Evolutionary conservation across 2,329 filamentous ascomycete genomes (phyloP).

Genomic region (Claviceps africana): DNA sequence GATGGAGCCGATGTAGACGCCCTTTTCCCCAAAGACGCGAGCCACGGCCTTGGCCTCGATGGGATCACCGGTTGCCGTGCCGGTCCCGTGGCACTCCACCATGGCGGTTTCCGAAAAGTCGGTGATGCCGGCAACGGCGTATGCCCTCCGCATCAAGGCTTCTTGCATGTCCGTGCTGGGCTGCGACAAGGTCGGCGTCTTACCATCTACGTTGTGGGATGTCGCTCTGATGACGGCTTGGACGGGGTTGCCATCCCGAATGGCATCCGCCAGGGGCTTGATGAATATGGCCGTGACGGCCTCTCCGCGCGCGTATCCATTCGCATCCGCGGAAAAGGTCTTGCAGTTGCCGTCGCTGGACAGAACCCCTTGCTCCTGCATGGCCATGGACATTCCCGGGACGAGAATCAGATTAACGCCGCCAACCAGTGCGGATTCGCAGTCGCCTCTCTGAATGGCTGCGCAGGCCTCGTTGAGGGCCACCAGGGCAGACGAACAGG

Average conservation of each 20-base stretch:
- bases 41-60: conserved; percentile 21
- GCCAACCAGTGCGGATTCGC: conserved; percentile 15
- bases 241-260: conserved; percentile 31
- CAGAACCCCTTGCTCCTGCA: conserved; percentile 23
- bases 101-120: conserved; percentile 16
- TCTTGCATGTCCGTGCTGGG: conserved; percentile 23
- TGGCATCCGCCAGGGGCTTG: conserved; percentile 31
- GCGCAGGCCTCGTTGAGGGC: conserved; percentile 23
- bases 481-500: conserved; percentile 23
- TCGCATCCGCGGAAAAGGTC: conserved; percentile 28
- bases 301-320: conserved; percentile 39
- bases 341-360: conserved; percentile 18
- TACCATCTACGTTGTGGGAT: conserved; percentile 28
- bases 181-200: conserved; percentile 23
- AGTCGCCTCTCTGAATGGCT: conserved; percentile 13
- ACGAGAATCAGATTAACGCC: conserved; percentile 18
- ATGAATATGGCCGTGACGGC: conserved; percentile 29
- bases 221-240: conserved; percentile 25
- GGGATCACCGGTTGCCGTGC: conserved; percentile 23
- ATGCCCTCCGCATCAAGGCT: conserved; percentile 17
- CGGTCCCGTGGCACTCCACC: conserved; percentile 27
- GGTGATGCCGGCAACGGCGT: conserved; percentile 14
- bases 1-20: conserved; percentile 17
- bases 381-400: conserved; percentile 12
- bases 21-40: conserved; percentile 14